Evolutionary conservation across 202 grass and related monocot species (phyloP).

Genomic region (Zizania palustris): DNA sequence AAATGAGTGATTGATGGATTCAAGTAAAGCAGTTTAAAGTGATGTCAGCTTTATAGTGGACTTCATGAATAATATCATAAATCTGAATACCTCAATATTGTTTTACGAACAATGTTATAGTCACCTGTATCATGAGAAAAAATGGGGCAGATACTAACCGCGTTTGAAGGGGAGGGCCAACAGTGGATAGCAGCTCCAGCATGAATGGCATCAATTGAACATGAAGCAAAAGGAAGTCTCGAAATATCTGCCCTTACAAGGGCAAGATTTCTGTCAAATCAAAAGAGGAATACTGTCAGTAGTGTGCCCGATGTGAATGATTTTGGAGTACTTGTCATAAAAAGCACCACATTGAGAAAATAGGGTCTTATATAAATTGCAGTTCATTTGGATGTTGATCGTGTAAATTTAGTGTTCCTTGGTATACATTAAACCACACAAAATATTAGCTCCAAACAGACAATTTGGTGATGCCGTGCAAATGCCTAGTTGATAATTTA

Average conservation of each 20-base stretch:
- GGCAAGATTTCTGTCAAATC: conserved; percentile 68
- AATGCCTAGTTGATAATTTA: background rate
- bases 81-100: background rate
- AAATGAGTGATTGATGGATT: background rate
- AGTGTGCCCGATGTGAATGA: background rate
- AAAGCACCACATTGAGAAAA: background rate
- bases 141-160: conserved; percentile 40
- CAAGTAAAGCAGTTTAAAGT: conserved; percentile 4
- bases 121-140: background rate
- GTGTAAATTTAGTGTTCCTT: background rate
- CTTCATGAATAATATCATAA: background rate
- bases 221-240: conserved; percentile 84
- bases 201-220: conserved; percentile 90
- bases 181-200: conserved; percentile 97
- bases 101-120: background rate
- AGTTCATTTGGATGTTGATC: background rate
- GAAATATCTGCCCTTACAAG: conserved; percentile 97
- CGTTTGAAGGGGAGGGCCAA: conserved; percentile 98
- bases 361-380: background rate
- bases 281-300: background rate
- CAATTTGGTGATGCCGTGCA: background rate
- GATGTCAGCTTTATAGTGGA: background rate
- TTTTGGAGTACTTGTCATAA: too few species aligned
- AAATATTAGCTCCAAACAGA: background rate
- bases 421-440: background rate